Conservation (phyloP, 768 basidiomycete genomes). For the Gloeopeniophorella convolvens region DNA sequence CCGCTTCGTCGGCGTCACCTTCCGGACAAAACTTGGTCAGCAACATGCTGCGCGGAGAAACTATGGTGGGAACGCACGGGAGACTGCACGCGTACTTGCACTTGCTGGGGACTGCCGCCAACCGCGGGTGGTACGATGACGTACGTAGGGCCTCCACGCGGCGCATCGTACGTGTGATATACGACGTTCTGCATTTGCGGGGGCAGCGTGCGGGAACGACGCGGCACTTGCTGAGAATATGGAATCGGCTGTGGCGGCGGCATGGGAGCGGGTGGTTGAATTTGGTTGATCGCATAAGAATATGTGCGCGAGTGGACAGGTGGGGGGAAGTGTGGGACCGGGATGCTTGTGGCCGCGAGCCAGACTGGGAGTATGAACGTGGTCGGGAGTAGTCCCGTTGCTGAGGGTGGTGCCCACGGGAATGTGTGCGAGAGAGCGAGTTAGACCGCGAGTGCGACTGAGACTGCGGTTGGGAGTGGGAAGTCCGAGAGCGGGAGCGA, state of each 20-base stretch:
- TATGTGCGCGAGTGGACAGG: constrained; percentile 17
- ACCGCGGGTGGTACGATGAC: constrained; percentile 11
- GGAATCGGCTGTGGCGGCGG: constrained; percentile 7
- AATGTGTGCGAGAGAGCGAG: constrained; percentile 1
- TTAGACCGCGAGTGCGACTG: constrained; percentile 11
- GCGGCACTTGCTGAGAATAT: neutral
- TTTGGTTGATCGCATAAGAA: constrained; percentile 8
- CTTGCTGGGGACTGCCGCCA: neutral
- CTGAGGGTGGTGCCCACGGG: neutral
- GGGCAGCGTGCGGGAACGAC: constrained; percentile 17
- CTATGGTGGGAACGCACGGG: constrained; percentile 5
- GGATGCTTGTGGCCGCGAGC: neutral
- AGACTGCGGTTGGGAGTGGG: constrained; percentile 1
- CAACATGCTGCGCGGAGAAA: constrained; percentile 1
- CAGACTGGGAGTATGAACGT: constrained; percentile 8
- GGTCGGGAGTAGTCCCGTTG: neutral
- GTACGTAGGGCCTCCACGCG: constrained; percentile 11
- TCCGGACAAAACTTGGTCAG: constrained; percentile 2
- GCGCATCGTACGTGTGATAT: constrained; percentile 11
- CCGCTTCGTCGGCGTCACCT: constrained; percentile 10
- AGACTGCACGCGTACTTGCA: constrained; percentile 9
- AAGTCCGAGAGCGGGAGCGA: constrained; percentile 6
- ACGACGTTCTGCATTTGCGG: constrained; percentile 1
- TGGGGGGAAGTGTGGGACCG: neutral
- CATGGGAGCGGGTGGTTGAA: constrained; percentile 2